Evolutionary conservation across 176 grass and related monocot species (phyloP), one percentile per base, ranked within the genome.

Genomic region (Cenchrus americanus): DNA sequence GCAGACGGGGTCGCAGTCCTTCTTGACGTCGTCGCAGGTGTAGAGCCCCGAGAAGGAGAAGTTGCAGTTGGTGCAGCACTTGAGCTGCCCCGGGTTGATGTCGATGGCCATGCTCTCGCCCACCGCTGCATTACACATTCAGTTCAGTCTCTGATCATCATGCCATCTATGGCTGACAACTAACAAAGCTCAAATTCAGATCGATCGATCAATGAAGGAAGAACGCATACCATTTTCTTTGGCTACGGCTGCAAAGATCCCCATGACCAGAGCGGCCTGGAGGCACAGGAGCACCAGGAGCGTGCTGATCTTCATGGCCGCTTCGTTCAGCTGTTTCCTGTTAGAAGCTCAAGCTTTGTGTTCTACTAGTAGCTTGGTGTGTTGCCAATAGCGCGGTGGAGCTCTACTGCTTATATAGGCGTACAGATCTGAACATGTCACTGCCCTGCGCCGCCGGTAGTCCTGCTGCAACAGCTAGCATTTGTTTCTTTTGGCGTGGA

Each of bases 41-140:
- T 88, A 88, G 17, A 88, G 86, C 8, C 80, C 86, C 14, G 80
- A 88, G 80, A 78, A 88, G 63, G 80, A 83, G 80, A 78, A 83
- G 73, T 78, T 88, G 66, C 80, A 77, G 72, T 72, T 71, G 46
- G 12, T 78, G 66, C 80, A 83, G 73, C 80, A 83, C 17, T 66
- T 54, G 34, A 87, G 80, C 73, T 83, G 80, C 10, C 73, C 46
- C 44, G 46, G 80, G 73, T 83, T 87, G 80, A 87, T 64, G 55
- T 83, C 46, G n/a, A 83, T 77, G 2, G 72, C 80, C 80, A 63
- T 52, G 73, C 64, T 77, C 80, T 77, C 80, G 10, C 80, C 86
- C 19, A 62, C 65, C n/a, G 86, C 73, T 14, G 79, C 55, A 70
- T 9, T 8, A 44, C 27, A 44, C 7, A 44, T 44, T 14, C 3